Conservation (phyloP, 768 basidiomycete genomes). For the Suillus brevipes region DNA sequence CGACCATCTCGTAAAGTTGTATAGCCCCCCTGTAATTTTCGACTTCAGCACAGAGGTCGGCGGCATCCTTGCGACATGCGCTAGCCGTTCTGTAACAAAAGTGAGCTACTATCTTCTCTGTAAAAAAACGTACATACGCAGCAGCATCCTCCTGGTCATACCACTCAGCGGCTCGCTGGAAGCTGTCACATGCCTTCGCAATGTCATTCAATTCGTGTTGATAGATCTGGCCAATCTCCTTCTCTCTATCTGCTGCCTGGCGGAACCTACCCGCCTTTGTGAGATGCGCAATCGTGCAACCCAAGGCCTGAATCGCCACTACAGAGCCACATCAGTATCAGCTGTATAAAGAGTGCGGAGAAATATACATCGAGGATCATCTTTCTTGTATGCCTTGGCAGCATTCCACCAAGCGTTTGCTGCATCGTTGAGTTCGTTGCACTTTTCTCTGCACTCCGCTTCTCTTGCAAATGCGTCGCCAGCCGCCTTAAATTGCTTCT, state of each 20-base stretch:
- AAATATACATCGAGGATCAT: constrained; percentile 76
- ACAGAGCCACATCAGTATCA: constrained; percentile 19
- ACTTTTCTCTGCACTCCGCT: constrained; percentile 90
- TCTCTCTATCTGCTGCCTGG: constrained; percentile 97
- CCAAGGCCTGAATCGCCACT: constrained; percentile 90
- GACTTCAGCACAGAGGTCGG: constrained; percentile 89
- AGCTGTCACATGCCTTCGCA: constrained; percentile 87
- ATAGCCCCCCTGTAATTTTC: constrained; percentile 86
- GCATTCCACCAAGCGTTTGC: constrained; percentile 99
- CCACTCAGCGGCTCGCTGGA: constrained; percentile 91
- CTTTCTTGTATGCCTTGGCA: constrained; percentile 92
- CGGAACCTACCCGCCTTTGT: constrained; percentile 87
- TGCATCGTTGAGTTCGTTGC: constrained; percentile 89
- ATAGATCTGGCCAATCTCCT: constrained; percentile 93
- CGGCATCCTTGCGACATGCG: constrained; percentile 93
- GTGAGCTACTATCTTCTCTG: not conserved
- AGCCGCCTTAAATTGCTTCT: constrained; percentile 88
- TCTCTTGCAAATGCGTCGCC: constrained; percentile 92
- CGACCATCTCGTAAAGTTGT: constrained; percentile 87
- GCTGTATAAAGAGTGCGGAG: constrained; percentile 1
- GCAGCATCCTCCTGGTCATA: constrained; percentile 96
- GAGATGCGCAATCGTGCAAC: constrained; percentile 81
- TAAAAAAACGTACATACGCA: constrained; percentile 64
- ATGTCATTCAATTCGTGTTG: constrained; percentile 81
- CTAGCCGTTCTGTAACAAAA: constrained; percentile 76